Conservation (phyloP, 1,284 basidiomycete genomes). For the Leccinum subatratum region DNA sequence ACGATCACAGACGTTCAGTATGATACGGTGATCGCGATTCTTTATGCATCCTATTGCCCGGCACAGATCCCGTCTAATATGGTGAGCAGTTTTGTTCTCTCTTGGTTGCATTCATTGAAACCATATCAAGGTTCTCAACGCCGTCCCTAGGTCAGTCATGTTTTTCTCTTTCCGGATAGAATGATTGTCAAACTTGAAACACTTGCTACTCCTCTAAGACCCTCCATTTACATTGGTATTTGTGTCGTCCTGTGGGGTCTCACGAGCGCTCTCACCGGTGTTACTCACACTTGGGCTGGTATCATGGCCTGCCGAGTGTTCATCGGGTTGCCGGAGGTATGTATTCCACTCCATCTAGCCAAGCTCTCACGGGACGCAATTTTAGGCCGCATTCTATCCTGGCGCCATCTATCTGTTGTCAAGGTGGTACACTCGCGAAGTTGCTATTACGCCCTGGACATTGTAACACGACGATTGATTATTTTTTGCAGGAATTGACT, state of each 20-base stretch:
- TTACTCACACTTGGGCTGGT: constrained; percentile 55
- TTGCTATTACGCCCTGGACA: constrained; percentile 12
- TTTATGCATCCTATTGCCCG: constrained; percentile 2
- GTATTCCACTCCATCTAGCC: background rate
- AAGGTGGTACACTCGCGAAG: constrained; percentile 58
- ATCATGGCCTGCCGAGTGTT: constrained; percentile 1
- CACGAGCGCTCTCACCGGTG: constrained; percentile 56
- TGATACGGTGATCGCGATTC: background rate
- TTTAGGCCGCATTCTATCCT: constrained; percentile 46
- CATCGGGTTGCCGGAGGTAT: constrained; percentile 39
- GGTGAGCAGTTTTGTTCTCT: constrained; percentile 39
- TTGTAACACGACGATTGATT: background rate
- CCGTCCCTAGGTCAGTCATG: background rate
- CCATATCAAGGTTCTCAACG: constrained; percentile 24
- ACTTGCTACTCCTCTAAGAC: constrained; percentile 35
- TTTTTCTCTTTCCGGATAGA: background rate
- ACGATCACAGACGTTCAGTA: background rate
- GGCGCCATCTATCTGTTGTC: constrained; percentile 1
- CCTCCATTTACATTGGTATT: constrained; percentile 27
- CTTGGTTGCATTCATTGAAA: constrained; percentile 42
- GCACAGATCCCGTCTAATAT: constrained; percentile 2
- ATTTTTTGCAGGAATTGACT: background rate
- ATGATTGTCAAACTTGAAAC: background rate
- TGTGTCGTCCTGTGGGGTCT: constrained; percentile 58
- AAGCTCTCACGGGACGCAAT: background rate